Evolutionary conservation across 805 yeast genomes (phyloP).

Genomic region (Saccharomycopsis amapae): DNA sequence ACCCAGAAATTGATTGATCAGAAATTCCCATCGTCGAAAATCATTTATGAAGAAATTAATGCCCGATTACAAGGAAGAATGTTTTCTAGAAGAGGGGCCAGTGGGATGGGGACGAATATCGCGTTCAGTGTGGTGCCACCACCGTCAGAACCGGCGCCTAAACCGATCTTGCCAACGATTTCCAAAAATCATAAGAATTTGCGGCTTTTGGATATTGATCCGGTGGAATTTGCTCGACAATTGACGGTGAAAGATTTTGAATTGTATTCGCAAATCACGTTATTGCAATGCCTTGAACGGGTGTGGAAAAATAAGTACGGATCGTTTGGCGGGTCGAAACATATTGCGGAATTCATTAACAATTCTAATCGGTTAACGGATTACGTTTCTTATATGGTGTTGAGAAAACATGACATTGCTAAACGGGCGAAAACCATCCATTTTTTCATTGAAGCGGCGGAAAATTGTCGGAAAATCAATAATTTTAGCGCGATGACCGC

Average conservation of each 20-base stretch:
- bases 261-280: conserved; percentile 58
- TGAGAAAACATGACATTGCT: conserved; percentile 53
- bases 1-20: conserved; percentile 34
- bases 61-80: conserved; percentile 26
- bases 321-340: conserved; percentile 42
- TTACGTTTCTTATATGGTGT: conserved; percentile 70
- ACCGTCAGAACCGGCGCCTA: conserved; percentile 17
- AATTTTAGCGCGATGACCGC: conserved; percentile 93
- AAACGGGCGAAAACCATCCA: conserved; percentile 63
- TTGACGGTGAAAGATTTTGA: conserved; percentile 72
- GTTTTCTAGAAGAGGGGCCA: conserved; percentile 13
- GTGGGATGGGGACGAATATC: conserved; percentile 11
- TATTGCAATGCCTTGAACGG: conserved; percentile 67
- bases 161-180: conserved; percentile 11
- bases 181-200: conserved; percentile 27
- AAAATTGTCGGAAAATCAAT: conserved; percentile 62
- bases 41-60: conserved; percentile 33
- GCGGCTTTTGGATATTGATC: conserved; percentile 61
- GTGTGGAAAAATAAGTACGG: conserved; percentile 69
- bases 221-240: conserved; percentile 75
- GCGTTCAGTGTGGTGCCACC: conserved; percentile 13
- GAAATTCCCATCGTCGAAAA: conserved; percentile 38
- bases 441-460: conserved; percentile 75
- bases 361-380: conserved; percentile 78
- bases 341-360: conserved; percentile 56